Evolutionary conservation across 768 basidiomycete species (phyloP).

Genomic region (Psilocybe sp.): DNA sequence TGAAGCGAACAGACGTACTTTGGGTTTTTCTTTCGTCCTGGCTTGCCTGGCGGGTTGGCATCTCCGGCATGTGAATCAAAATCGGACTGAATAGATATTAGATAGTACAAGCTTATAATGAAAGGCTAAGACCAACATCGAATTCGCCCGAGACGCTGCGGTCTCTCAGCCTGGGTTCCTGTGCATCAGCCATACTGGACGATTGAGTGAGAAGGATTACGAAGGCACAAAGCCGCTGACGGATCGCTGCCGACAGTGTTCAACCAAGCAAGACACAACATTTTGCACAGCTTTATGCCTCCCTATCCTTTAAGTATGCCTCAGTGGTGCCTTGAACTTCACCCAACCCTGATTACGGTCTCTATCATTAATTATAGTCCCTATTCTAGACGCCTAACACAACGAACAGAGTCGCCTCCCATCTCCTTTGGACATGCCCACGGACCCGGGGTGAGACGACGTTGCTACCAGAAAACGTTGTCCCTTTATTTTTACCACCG

Average conservation of each 20-base stretch:
- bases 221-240: slow-evolving; percentile 12
- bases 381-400: no score
- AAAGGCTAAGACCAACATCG: slow-evolving; percentile 38
- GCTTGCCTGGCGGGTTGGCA: slow-evolving; percentile 50
- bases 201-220: slow-evolving; percentile 47
- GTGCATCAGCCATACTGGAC: slow-evolving; percentile 48
- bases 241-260: slow-evolving; percentile 1
- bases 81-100: slow-evolving; percentile 47
- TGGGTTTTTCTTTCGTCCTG: slow-evolving; percentile 87
- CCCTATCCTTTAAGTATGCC: not conserved
- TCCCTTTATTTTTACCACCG: no score
- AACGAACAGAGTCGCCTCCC: no score
- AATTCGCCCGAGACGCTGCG: slow-evolving; percentile 65
- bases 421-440: no score
- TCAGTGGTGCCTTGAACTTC: no score
- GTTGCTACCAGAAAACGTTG: no score
- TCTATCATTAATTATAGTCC: no score
- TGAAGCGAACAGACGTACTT: slow-evolving; percentile 49
- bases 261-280: slow-evolving; percentile 17
- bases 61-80: slow-evolving; percentile 50
- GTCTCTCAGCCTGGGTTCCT: slow-evolving; percentile 39
- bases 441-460: no score
- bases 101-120: not conserved
- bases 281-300: slow-evolving; percentile 5
- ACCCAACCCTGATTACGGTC: no score